Conservation (phyloP, 2,329 filamentous ascomycete species). For the Stagonosporopsis vannaccii region DNA sequence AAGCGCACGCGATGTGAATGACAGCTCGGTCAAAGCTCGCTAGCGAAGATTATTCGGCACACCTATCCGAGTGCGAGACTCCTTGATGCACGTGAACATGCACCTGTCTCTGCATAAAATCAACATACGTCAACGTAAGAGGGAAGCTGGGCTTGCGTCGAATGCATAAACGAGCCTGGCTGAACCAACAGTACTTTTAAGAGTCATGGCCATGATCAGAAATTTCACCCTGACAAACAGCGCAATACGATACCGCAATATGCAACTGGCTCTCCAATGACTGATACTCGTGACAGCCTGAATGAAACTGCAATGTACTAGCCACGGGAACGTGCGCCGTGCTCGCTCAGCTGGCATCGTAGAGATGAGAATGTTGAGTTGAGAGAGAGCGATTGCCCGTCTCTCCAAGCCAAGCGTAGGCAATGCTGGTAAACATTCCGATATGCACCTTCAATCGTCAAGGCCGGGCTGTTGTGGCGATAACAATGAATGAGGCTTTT, state of each 20-base stretch:
- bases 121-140: background rate
- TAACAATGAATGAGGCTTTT: background rate
- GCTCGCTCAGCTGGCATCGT: background rate
- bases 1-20: conserved; percentile 26
- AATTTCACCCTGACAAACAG: too few relatives aligned
- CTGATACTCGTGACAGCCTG: background rate
- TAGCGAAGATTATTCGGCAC: conserved; percentile 31
- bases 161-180: background rate
- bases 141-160: background rate
- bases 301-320: background rate
- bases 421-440: background rate
- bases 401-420: background rate
- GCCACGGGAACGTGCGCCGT: background rate
- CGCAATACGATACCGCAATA: background rate
- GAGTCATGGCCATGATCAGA: too few relatives aligned
- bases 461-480: background rate
- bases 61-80: conserved; percentile 27
- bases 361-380: background rate
- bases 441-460: background rate
- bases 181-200: background rate
- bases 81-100: background rate
- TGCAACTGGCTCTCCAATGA: background rate
- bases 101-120: background rate
- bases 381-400: too few relatives aligned
- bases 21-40: conserved; percentile 31